Evolutionary conservation across 2,329 filamentous ascomycete species (phyloP).

Genomic region (Camptophora hylomeconis): DNA sequence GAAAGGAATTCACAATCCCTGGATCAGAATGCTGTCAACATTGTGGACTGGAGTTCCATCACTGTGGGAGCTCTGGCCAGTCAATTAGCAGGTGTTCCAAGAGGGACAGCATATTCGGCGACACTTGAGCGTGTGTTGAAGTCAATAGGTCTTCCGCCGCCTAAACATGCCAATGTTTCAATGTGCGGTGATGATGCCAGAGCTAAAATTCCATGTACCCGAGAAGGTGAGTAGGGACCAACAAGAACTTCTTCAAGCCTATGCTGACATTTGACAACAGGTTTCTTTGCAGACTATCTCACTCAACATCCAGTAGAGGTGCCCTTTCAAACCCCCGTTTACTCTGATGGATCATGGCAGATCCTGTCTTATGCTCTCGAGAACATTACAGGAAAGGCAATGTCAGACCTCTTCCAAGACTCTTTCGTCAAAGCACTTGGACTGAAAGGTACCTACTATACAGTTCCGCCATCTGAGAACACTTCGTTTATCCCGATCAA

Average conservation of each 20-base stretch:
- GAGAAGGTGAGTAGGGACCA: constrained; percentile 4
- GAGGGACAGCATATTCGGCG: not conserved
- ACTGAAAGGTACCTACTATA: constrained; percentile 25
- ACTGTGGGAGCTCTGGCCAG: constrained; percentile 34
- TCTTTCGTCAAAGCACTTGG: constrained; percentile 27
- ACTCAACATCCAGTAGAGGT: constrained; percentile 4
- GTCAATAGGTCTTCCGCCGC: constrained; percentile 1
- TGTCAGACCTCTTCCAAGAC: constrained; percentile 23
- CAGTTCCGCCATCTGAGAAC: constrained; percentile 16
- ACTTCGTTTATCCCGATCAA: constrained; percentile 26
- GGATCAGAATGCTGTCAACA: constrained; percentile 11
- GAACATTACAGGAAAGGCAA: constrained; percentile 26
- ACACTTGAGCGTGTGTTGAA: not conserved
- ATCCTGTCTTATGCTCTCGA: constrained; percentile 27
- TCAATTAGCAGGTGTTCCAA: constrained; percentile 23
- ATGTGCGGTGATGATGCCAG: not conserved
- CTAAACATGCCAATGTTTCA: constrained; percentile 1
- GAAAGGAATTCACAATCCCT: constrained; percentile 18
- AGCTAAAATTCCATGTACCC: constrained; percentile 2
- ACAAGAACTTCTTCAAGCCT: constrained; percentile 2
- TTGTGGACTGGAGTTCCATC: constrained; percentile 34
- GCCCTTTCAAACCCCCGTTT: constrained; percentile 22
- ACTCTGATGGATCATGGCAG: constrained; percentile 26
- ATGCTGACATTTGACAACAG: constrained; percentile 1
- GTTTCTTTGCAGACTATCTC: constrained; percentile 5